Conservation (phyloP, 495 filamentous ascomycete genomes). For the Neurospora pannonica region DNA sequence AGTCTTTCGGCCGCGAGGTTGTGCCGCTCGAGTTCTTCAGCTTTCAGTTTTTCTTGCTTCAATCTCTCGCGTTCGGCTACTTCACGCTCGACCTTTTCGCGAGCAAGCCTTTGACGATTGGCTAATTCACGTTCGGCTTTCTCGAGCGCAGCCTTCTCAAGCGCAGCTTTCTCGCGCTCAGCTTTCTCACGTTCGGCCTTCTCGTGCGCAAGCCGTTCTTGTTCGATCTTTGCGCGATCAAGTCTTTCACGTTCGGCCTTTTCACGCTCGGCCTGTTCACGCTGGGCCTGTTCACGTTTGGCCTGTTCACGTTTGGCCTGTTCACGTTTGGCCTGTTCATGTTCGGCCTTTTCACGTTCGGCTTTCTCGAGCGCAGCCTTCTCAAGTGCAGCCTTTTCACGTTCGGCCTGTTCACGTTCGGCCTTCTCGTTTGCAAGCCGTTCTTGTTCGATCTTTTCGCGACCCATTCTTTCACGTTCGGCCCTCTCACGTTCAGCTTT, state of each 20-base stretch:
- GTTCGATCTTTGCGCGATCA: background rate
- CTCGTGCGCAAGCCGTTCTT: background rate
- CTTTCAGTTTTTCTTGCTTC: background rate
- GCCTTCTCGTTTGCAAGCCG: background rate
- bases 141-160: background rate
- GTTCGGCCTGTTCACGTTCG: no score
- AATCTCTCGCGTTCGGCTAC: background rate
- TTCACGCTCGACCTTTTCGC: background rate
- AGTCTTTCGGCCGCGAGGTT: background rate
- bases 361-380: no score
- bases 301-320: background rate
- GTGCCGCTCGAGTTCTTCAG: background rate
- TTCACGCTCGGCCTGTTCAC: no score
- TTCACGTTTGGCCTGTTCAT: no score
- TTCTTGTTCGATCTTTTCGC: background rate
- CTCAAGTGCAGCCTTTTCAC: background rate
- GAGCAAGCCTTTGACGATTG: background rate
- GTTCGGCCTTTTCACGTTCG: no score
- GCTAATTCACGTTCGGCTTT: background rate
- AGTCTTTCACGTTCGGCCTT: background rate
- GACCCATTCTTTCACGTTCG: no score
- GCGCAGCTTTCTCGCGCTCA: background rate
- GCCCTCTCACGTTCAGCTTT: background rate
- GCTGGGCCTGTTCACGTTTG: no score
- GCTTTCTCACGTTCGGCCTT: background rate